Evolutionary conservation across 768 basidiomycete genomes (phyloP).

Genomic region (Pulveroboletus sp.): DNA sequence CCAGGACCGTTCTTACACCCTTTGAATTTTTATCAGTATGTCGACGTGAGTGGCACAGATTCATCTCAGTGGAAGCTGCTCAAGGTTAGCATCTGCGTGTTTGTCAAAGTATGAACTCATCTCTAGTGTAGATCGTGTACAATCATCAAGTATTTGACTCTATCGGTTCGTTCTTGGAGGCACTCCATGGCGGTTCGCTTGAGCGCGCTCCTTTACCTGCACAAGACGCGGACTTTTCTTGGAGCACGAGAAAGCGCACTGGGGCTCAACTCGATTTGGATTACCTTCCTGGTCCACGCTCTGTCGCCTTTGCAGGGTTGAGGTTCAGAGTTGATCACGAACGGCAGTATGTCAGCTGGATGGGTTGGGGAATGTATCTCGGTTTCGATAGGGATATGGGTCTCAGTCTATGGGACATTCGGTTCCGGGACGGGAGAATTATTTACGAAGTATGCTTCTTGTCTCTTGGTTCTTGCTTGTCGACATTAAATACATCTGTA

Average conservation of each 20-base stretch:
- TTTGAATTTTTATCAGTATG: conserved; percentile 51
- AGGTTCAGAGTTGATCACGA: conserved; percentile 52
- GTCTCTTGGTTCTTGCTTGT: not conserved
- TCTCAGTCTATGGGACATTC: conserved; percentile 54
- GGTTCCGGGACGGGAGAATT: conserved; percentile 53
- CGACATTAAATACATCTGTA: conserved; percentile 13
- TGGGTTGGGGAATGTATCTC: conserved; percentile 60
- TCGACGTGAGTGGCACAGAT: conserved; percentile 54
- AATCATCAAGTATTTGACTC: conserved; percentile 53
- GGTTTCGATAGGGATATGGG: conserved; percentile 68
- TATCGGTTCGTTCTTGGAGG: conserved; percentile 45
- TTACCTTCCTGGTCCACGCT: conserved; percentile 58
- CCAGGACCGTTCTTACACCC: conserved; percentile 53
- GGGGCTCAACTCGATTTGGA: conserved; percentile 50
- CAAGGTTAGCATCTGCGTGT: conserved; percentile 32
- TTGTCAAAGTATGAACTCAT: not conserved
- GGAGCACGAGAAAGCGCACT: conserved; percentile 44
- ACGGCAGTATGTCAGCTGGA: conserved; percentile 57
- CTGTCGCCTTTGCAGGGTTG: conserved; percentile 55
- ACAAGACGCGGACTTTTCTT: conserved; percentile 34
- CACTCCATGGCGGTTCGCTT: conserved; percentile 51
- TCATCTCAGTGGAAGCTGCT: conserved; percentile 46
- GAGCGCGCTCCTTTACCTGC: conserved; percentile 33
- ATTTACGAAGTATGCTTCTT: conserved; percentile 47
- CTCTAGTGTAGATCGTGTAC: conserved; percentile 43